These are phyloP conservation scores for Salix arbutifolia DNA, from an alignment of 345 rosid species.

Conservation along the genomic window DNA sequence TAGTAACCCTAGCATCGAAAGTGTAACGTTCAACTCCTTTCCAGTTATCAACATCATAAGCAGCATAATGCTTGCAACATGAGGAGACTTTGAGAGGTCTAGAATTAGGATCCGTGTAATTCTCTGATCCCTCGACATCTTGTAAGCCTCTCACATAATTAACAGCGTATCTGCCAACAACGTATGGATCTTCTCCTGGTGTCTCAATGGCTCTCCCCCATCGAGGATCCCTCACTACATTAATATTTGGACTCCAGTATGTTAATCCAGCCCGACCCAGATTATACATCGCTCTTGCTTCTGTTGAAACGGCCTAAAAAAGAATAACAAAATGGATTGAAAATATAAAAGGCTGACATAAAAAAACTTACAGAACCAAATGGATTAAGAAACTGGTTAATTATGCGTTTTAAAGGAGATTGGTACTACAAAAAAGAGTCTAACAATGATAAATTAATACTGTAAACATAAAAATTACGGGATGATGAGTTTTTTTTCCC, in stretches of 20 bases:
- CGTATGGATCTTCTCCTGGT: constrained; percentile 44
- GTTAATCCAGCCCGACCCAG: constrained; percentile 42
- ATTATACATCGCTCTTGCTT: constrained; percentile 55
- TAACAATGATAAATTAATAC: no score
- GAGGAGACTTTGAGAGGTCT: constrained; percentile 47
- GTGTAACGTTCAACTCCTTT: constrained; percentile 22
- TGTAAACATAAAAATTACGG: no score
- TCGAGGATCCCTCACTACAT: constrained; percentile 45
- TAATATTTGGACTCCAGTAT: constrained; percentile 45
- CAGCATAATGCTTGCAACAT: constrained; percentile 43
- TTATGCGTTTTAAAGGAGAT: no score
- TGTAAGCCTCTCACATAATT: constrained; percentile 46
- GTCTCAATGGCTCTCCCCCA: constrained; percentile 47
- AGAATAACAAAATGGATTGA: neutral
- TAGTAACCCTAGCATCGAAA: constrained; percentile 31
- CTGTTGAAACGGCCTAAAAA: constrained; percentile 41
- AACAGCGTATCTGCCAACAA: constrained; percentile 35
- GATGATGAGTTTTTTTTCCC: no score
- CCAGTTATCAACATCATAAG: constrained; percentile 45
- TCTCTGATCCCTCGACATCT: constrained; percentile 33
- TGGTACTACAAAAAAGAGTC: no score
- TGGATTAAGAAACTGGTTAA: no score
- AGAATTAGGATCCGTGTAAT: constrained; percentile 9
- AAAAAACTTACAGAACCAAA: no score
- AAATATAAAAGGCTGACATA: neutral